These are phyloP conservation scores for Leccinum subgranulosum DNA, from an alignment of 768 basidiomycete species.

Conservation along the genomic window DNA sequence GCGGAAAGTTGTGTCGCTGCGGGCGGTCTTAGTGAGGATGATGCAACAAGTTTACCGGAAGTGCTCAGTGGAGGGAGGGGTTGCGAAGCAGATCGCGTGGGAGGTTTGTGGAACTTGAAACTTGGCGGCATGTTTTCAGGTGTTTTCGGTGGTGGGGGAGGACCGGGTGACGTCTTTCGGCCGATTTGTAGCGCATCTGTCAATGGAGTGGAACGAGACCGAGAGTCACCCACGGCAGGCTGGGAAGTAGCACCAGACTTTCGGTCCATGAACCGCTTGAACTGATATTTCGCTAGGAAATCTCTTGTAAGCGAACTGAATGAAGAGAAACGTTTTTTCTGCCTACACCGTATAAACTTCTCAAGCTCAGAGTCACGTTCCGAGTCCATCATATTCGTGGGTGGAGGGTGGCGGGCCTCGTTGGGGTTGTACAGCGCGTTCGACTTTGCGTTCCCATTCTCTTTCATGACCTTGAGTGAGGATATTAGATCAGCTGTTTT, in stretches of 20 bases:
- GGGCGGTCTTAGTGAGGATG: slow-evolving; percentile 4
- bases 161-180: slow-evolving; percentile 22
- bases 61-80: slow-evolving; percentile 22
- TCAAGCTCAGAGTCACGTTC: slow-evolving; percentile 91
- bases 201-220: slow-evolving; percentile 21
- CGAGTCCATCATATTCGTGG: slow-evolving; percentile 70
- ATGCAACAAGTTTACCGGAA: slow-evolving; percentile 14
- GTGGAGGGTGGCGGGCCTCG: slow-evolving; percentile 77
- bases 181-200: slow-evolving; percentile 6
- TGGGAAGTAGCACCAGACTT: slow-evolving; percentile 31
- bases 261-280: slow-evolving; percentile 60
- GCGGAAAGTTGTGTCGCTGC: slow-evolving; percentile 10
- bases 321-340: neutral
- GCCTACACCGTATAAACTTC: slow-evolving; percentile 79
- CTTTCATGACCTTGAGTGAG: slow-evolving; percentile 62
- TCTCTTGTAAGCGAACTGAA: neutral
- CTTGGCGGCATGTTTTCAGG: slow-evolving; percentile 24
- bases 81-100: slow-evolving; percentile 35
- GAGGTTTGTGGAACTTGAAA: slow-evolving; percentile 18
- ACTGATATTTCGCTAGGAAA: slow-evolving; percentile 76
- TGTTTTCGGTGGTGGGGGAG: slow-evolving; percentile 26
- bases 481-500: slow-evolving; percentile 11
- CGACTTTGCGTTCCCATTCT: slow-evolving; percentile 77
- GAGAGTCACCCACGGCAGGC: slow-evolving; percentile 41
- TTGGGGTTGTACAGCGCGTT: slow-evolving; percentile 76